Conservation (phyloP, 2,329 filamentous ascomycete species). For the Alternaria sp. region DNA sequence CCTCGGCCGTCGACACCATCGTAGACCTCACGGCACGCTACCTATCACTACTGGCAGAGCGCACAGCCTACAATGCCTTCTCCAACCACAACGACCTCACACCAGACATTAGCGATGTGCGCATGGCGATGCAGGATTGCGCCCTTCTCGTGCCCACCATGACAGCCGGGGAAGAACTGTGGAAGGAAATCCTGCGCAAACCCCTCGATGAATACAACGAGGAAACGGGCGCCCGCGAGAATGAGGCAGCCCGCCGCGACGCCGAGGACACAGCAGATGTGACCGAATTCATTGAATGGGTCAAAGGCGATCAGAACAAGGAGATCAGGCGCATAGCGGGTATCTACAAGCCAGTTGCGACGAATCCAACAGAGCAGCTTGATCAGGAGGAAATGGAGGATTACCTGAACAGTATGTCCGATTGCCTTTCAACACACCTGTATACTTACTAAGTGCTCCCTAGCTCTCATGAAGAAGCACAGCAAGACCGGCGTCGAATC, state of each 20-base stretch:
- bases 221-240: slow-evolving; percentile 47
- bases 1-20: slow-evolving; percentile 84
- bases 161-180: slow-evolving; percentile 71
- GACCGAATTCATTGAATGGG: slow-evolving; percentile 80
- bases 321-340: slow-evolving; percentile 84
- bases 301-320: slow-evolving; percentile 72
- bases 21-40: slow-evolving; percentile 86
- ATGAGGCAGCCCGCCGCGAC: slow-evolving; percentile 54
- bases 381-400: slow-evolving; percentile 54
- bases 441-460: slow-evolving; percentile 22
- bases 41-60: slow-evolving; percentile 73
- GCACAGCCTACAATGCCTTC: slow-evolving; percentile 73
- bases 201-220: slow-evolving; percentile 53
- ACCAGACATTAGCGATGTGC: slow-evolving; percentile 75
- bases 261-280: slow-evolving; percentile 81
- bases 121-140: slow-evolving; percentile 82
- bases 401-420: slow-evolving; percentile 51
- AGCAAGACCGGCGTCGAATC: slow-evolving; percentile 87
- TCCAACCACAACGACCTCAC: slow-evolving; percentile 71
- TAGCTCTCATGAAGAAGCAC: slow-evolving; percentile 88
- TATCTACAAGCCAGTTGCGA: slow-evolving; percentile 56
- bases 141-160: slow-evolving; percentile 75
- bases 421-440: neutral
- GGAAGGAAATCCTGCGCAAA: slow-evolving; percentile 58
- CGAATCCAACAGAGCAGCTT: slow-evolving; percentile 55